Base-by-base conservation (phyloP, 2,329 filamentous ascomycete genomes). In the Calonectria henricotiae region DNA sequence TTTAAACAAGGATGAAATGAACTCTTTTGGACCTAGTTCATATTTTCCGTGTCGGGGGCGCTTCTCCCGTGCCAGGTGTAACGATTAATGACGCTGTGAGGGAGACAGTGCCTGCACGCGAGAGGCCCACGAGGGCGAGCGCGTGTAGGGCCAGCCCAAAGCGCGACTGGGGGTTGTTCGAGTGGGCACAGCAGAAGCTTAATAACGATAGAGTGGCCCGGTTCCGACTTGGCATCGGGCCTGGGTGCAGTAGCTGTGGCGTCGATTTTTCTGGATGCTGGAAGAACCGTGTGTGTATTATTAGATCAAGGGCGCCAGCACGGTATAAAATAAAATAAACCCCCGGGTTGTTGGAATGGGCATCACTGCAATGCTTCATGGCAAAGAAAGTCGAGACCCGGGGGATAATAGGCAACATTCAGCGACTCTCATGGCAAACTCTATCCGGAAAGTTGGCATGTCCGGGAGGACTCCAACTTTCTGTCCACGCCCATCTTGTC, bases 101-200 rank as follows among this genome's bases (percentile, higher is more conserved):
- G 51, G 67, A 46, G 67, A 51, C 61, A 44, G 67, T 69, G 67
- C 62, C 44, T 37, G 54, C 62, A 54, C 61, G 61, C 43, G 37
- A 66, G 35, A 23, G 35, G n/a, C 32, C 32, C 32, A 58, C 32
- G 35, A 9, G 32, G 20, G 13, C 35, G 12, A 30, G 35, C n/a
- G 13, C 15, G 32, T 30, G 32, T 55, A 55, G 32, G 20, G 51
- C 51, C 51, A 27, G 51, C 32, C 32, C 35, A 39, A 58, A 39
- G 12, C 20, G 20, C 35, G 6, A 25, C 30, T 54, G 41, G 41
- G 25, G 64, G 32, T 58, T 62, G 72, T 64, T 64, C 49, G 68
- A 66, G 73, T 69, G 73, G 75, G 75, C 75, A 73, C 67, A 77
- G 75, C 66, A 74, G 72, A 65, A 77, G 76, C 76, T 77, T 77